Conservation (phyloP, 768 basidiomycete genomes). For the Russula lepida region DNA sequence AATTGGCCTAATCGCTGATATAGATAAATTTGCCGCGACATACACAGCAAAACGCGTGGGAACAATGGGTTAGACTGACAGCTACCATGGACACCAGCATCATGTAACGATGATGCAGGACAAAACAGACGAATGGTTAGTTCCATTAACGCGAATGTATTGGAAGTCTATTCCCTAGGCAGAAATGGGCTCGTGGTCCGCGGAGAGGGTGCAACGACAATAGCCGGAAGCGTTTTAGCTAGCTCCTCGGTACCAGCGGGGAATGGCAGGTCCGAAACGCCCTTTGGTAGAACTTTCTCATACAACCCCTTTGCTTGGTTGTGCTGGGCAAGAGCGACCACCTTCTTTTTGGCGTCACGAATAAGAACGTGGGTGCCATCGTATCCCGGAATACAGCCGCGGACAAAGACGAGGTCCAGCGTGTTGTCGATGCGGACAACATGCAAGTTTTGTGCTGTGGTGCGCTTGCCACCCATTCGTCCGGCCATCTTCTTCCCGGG, state of each 20-base stretch:
- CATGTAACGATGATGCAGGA: not conserved
- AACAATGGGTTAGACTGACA: not conserved
- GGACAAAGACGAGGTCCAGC: constrained; percentile 84
- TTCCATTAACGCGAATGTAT: not conserved
- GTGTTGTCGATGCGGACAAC: constrained; percentile 82
- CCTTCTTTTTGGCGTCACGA: constrained; percentile 84
- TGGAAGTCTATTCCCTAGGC: constrained; percentile 48
- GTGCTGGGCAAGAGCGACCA: constrained; percentile 49
- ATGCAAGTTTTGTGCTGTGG: constrained; percentile 80
- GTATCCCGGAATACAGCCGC: constrained; percentile 84
- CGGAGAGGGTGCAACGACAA: constrained; percentile 64
- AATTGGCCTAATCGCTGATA: constrained; percentile 39
- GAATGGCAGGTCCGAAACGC: constrained; percentile 81
- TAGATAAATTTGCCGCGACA: not conserved
- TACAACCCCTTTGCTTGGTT: constrained; percentile 65
- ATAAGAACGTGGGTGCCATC: constrained; percentile 84
- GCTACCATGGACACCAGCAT: constrained; percentile 3
- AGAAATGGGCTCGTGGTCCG: constrained; percentile 68
- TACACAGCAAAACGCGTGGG: not conserved
- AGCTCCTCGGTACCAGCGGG: constrained; percentile 80
- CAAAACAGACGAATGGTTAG: not conserved
- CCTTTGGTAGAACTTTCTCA: constrained; percentile 72
- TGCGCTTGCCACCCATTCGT: constrained; percentile 74
- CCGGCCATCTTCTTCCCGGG: constrained; percentile 99
- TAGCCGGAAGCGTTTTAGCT: constrained; percentile 53